Base-by-base conservation (phyloP, 2,329 filamentous ascomycete species). In the Chalaropsis thielavioides region DNA sequence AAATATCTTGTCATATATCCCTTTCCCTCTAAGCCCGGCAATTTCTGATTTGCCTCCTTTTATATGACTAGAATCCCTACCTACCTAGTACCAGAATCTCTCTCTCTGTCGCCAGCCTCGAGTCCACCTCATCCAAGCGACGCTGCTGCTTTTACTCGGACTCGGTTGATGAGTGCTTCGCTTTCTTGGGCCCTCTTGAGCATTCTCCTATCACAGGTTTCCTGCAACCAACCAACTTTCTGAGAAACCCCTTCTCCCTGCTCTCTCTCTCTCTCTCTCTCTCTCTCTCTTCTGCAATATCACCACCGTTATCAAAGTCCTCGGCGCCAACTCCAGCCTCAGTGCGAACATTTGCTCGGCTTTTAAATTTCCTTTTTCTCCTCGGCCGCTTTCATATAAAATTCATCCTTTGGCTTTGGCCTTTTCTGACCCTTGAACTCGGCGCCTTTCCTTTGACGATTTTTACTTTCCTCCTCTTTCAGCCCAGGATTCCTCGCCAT, bases 11-110 rank as follows among this genome's bases (percentile, higher is more conserved):
- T 58, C 27, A 58, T 58, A 58, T 58, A 38, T 58, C 51, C 51
- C 51, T 58, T 58, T 58, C 17, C 3, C 38, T 58, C 17, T 17
- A 31, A 31, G 51, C 51, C 5, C 51, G 22, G 51, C 31, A 58
- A 35, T n/a, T 58, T 58, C 24, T 58, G 51, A 58, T 11, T 38
- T 58, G 51, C 38, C 51, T 35, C 51, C 51, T 58, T 58, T 58
- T 58, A 35, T 58, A 51, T 51, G 11, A 51, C 46, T 10, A 51
- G 46, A 13, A 51, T 51, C 24, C 46, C 46, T 19, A 13, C 44
- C 31, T 7, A 7, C 35, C 35, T 8, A 4, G 35, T 38, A 4
- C 35, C 35, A 38, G 35, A 38, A 38, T 51, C 46, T 51, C 2
- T 1, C 2, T 1, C 46, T 19, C 46, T 22, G 17, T 35, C 27